phyloP scores from a whole-genome alignment of 1,284 basidiomycete genomes.

The Amylostereum chailletii region DNA sequence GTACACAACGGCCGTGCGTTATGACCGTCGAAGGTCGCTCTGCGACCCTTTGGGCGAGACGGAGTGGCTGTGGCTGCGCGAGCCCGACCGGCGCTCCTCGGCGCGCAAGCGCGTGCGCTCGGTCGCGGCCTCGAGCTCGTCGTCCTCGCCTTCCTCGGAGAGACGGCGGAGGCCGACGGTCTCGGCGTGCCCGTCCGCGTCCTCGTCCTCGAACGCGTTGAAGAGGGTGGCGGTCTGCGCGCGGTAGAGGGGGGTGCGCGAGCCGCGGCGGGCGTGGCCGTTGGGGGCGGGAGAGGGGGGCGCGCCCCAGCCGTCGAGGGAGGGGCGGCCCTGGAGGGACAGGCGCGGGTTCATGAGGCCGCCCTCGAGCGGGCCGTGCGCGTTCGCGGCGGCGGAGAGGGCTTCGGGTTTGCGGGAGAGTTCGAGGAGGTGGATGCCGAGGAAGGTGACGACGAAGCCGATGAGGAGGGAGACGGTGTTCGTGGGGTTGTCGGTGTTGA shows the following conservation, averaged over 20 bases:
- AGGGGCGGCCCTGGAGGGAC: conserved; percentile 60
- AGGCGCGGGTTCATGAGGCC: conserved; percentile 73
- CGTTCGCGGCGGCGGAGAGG: conserved; percentile 31
- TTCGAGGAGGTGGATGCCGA: conserved; percentile 89
- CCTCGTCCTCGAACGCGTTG: conserved; percentile 45
- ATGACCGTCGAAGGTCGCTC: conserved; percentile 13
- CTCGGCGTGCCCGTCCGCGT: conserved; percentile 16
- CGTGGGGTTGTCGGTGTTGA: conserved; percentile 82
- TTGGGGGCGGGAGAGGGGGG: conserved; percentile 23
- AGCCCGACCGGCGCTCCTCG: conserved; percentile 13
- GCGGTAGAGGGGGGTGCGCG: conserved; percentile 48
- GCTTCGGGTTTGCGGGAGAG: conserved; percentile 63
- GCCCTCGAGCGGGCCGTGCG: conserved; percentile 53
- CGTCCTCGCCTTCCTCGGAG: conserved; percentile 24
- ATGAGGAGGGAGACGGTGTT: conserved; percentile 81
- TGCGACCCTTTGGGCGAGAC: conserved; percentile 17
- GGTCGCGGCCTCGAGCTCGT: conserved; percentile 24
- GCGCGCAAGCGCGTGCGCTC: conserved; percentile 28
- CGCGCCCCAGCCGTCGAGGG: conserved; percentile 62
- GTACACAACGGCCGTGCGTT: neutral
- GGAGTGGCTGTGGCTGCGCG: conserved; percentile 10
- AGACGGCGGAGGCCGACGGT: conserved; percentile 20
- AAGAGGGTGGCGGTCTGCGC: conserved; percentile 55
- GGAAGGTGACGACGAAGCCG: conserved; percentile 86
- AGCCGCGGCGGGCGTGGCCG: conserved; percentile 35